Evolutionary conservation across 257 asterid genomes (phyloP), one percentile per base, ranked within the genome.

Genomic region (Jaltomata sinuosa): DNA sequence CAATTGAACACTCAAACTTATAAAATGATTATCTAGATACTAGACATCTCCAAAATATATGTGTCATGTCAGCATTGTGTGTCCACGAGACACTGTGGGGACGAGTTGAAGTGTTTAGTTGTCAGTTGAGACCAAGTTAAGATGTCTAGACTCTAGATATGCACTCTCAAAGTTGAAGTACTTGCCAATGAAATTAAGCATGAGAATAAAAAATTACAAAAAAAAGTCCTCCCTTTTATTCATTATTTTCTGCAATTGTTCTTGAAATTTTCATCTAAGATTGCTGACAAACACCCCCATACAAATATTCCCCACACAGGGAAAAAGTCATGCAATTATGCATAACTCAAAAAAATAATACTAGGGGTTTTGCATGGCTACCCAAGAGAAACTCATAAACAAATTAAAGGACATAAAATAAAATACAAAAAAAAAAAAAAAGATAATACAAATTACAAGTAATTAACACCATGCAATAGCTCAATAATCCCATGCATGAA

Each of bases 311-410:
- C 84, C 57, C n/a, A n/a, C n/a, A 49, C 61, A 69, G 53, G 84
- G 38, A 76, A 27, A 87, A 90, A 86, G 89, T 88, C 89, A 88
- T 87, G 93, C 92, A 84, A 50, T 83, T 34, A 83, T 52, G 87
- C 92, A 83, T 14, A 83, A 81, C 91, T 85, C 71, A 85, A 90
- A 91, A 88, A 85, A 68, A 14, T n/a, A n/a, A n/a, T n/a, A n/a
- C 0, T 8, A 16, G 86, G 85, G 87, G 78, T 4, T 34, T 29
- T 81, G 22, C 42, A 71, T 55, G 59, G 78, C 85, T 71, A 79
- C 52, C 82, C 31, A 80, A 72, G 65, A 69, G 34, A 85, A 42
- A 31, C 21, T 53, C 11, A 3, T 31, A 31, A 69, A 19, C 67
- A 54, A 64, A 64, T 64, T 47, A 64, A 71, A 52, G 22, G 45